Conservation (phyloP, 441 rosid genomes). For the Aquilaria agallochum region DNA sequence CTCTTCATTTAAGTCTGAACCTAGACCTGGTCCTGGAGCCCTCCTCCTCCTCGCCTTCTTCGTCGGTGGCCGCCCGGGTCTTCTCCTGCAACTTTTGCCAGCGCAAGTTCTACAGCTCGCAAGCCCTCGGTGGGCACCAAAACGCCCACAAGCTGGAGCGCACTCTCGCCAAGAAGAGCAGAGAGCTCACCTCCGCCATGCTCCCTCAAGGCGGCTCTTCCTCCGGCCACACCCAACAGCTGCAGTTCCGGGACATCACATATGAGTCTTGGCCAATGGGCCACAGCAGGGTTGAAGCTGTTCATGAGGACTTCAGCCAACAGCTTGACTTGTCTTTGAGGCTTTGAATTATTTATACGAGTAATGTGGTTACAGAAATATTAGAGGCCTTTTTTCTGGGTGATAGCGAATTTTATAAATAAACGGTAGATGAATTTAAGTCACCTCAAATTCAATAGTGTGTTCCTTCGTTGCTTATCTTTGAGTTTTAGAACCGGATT, state of each 20-base stretch:
- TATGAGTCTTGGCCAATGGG: constrained; percentile 38
- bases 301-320: constrained; percentile 54
- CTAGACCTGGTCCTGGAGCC: constrained; percentile 73
- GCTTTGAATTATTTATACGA: constrained; percentile 36
- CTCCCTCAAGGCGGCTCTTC: constrained; percentile 24
- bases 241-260: constrained; percentile 15
- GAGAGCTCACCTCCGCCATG: constrained; percentile 43
- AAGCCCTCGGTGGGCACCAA: constrained; percentile 97
- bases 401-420: too few relatives aligned
- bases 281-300: constrained; percentile 33
- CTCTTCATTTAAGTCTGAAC: constrained; percentile 59
- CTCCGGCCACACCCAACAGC: not conserved
- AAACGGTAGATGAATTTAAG: too few relatives aligned
- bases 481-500: too few relatives aligned
- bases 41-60: constrained; percentile 54
- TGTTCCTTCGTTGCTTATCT: too few relatives aligned
- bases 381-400: too few relatives aligned
- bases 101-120: constrained; percentile 92
- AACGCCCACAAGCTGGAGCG: constrained; percentile 95
- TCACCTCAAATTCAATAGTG: too few relatives aligned
- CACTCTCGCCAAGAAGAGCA: constrained; percentile 82
- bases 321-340: constrained; percentile 79
- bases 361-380: too few relatives aligned
- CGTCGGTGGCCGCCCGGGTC: constrained; percentile 47
- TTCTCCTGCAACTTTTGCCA: constrained; percentile 91